Conservation (phyloP, 1,284 basidiomycete species). For the Apiotrichum gracile region DNA sequence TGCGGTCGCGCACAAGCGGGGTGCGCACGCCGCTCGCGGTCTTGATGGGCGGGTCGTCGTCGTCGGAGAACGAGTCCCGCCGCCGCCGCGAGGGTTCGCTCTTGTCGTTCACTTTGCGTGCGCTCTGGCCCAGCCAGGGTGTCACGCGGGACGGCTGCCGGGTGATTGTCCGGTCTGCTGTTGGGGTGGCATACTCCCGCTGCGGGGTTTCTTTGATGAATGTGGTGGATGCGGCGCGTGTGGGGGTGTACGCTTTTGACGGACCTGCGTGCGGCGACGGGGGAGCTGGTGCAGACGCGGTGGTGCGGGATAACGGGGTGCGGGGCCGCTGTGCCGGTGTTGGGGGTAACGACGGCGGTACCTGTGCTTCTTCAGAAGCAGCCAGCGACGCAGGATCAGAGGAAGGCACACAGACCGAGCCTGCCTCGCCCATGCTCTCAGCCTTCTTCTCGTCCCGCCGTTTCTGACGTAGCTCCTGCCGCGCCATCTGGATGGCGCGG, state of each 20-base stretch:
- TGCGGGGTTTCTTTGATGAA: no score
- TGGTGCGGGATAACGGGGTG: neutral
- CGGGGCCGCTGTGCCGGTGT: no score
- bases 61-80: slow-evolving; percentile 8
- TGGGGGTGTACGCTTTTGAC: neutral
- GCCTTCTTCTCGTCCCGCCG: slow-evolving; percentile 17
- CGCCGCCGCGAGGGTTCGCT: neutral
- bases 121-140: slow-evolving; percentile 13
- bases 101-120: neutral
- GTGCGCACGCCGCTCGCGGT: neutral
- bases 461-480: slow-evolving; percentile 21
- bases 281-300: neutral
- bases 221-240: no score
- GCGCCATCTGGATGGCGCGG: slow-evolving; percentile 21
- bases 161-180: no score
- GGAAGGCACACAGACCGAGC: no score
- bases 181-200: no score
- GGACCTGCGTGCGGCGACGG: neutral
- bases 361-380: no score
- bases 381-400: no score
- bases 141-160: slow-evolving; percentile 11
- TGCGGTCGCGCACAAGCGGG: slow-evolving; percentile 30
- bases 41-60: neutral
- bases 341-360: no score
- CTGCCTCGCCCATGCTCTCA: neutral